Base-by-base conservation (phyloP, 805 yeast species). In the Starmerella roubikii region DNA sequence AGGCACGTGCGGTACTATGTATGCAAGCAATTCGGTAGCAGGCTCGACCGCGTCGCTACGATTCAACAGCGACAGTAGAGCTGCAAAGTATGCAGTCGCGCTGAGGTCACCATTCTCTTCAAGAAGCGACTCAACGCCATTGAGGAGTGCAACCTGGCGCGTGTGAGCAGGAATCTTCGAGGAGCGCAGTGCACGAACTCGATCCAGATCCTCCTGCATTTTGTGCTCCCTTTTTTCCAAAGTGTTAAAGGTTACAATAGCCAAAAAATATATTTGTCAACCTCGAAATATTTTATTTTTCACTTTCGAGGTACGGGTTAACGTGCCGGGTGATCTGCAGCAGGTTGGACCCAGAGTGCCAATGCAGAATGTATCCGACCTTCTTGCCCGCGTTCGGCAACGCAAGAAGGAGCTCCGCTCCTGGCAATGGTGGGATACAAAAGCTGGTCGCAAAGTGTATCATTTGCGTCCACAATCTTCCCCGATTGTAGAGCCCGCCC, bases 61-160 rank as follows among this genome's bases (percentile, higher is more conserved):
- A 43, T 83, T 93, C 42, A 91, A 64, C 21, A 91, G 62, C 1
- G 94, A 71, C 45, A 88, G 61, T 47, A 88, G 78, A 0, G 95
- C 81, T 15, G 86, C 76, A 52, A 85, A 76, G 58, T 91, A 91
- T 3, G 48, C 48, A 2, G 48, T 44, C 0, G 94, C 77, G 21
- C 82, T 78, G 21, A 94, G 76, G 34, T 68, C 67, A 32, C 68
- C 66, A 37, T 53, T 54, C 49, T 78, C 81, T 47, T 76, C 84
- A 32, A 91, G 69, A 50, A 82, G 82, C 50, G 83, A 94, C 56
- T 91, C 99, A 35, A 91, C 86, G 3, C 96, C 94, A 18, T 78
- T 70, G 35, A 91, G 67, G 40, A 88, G 76, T 21, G 83, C 61
- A 8, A 95, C 94, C 46, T 82, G 66, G 52, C 45, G 48, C 4